Conservation (phyloP, 768 basidiomycete genomes). For the Amanita thiersii region DNA sequence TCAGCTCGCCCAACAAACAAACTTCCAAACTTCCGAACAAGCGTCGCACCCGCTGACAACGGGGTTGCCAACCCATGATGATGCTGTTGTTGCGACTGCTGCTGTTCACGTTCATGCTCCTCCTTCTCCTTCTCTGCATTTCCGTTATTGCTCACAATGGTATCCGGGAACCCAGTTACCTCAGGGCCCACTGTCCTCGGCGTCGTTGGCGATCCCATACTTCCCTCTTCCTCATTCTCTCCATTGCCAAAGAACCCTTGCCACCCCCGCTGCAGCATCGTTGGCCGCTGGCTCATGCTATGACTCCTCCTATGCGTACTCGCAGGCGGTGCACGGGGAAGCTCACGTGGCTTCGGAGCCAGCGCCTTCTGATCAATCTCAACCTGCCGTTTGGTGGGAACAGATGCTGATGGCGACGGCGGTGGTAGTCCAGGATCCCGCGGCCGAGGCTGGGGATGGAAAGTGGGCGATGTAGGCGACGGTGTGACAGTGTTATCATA, state of each 20-base stretch:
- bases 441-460: constrained; percentile 55
- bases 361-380: constrained; percentile 22
- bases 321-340: constrained; percentile 67
- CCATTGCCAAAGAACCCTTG: constrained; percentile 50
- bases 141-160: constrained; percentile 20
- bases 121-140: constrained; percentile 20
- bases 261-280: constrained; percentile 42
- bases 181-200: constrained; percentile 67
- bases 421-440: constrained; percentile 53
- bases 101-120: constrained; percentile 1
- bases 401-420: constrained; percentile 29
- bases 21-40: constrained; percentile 75
- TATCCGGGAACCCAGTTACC: constrained; percentile 42
- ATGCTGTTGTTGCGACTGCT: constrained; percentile 8
- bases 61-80: constrained; percentile 22
- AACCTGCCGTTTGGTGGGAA: constrained; percentile 9
- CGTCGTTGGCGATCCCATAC: constrained; percentile 21
- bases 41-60: constrained; percentile 54
- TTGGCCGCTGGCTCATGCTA: constrained; percentile 72
- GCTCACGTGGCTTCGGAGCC: constrained; percentile 16
- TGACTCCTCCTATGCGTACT: constrained; percentile 79
- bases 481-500: constrained; percentile 57
- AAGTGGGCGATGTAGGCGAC: constrained; percentile 51
- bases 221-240: constrained; percentile 32
- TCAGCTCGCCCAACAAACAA: constrained; percentile 46